Conservation (phyloP, 2,329 filamentous ascomycete species). For the Pyricularia pennisetigena region DNA sequence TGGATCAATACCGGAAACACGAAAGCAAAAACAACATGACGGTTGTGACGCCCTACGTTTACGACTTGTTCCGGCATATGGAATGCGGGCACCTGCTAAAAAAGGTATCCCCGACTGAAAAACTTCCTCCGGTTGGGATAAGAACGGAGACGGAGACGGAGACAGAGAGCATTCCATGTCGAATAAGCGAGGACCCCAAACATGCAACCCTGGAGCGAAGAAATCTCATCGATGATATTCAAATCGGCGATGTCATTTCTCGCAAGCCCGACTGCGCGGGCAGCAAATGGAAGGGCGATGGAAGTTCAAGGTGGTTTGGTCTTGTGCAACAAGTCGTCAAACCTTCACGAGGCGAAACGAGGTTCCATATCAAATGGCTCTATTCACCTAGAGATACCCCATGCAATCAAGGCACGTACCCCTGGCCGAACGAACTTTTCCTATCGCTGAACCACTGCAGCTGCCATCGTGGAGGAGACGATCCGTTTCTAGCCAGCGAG, state of each 20-base stretch:
- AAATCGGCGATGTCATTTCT: constrained; percentile 37
- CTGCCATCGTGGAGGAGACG: constrained; percentile 34
- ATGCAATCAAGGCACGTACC: constrained; percentile 58
- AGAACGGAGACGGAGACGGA: no score
- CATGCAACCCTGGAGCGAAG: not conserved
- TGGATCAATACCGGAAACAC: constrained; percentile 20
- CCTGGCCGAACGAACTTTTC: constrained; percentile 64
- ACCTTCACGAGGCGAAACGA: constrained; percentile 21
- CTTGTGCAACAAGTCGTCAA: constrained; percentile 51
- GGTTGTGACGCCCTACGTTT: constrained; percentile 60
- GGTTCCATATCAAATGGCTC: constrained; percentile 63
- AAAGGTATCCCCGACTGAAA: constrained; percentile 10
- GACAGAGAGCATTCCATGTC: not conserved
- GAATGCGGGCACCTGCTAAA: constrained; percentile 46
- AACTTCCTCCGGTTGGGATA: not conserved
- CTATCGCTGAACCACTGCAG: constrained; percentile 62
- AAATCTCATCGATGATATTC: not conserved
- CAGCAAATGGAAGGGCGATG: constrained; percentile 46
- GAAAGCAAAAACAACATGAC: constrained; percentile 28
- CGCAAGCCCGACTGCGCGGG: constrained; percentile 15
- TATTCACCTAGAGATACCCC: constrained; percentile 64
- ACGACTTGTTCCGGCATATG: constrained; percentile 53
- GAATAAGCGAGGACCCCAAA: not conserved
- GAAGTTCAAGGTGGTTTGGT: constrained; percentile 51
- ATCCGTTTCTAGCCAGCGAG: constrained; percentile 41